phyloP scores from a whole-genome alignment of 2,329 filamentous ascomycete genomes.

The Thielaviopsis euricoi region DNA sequence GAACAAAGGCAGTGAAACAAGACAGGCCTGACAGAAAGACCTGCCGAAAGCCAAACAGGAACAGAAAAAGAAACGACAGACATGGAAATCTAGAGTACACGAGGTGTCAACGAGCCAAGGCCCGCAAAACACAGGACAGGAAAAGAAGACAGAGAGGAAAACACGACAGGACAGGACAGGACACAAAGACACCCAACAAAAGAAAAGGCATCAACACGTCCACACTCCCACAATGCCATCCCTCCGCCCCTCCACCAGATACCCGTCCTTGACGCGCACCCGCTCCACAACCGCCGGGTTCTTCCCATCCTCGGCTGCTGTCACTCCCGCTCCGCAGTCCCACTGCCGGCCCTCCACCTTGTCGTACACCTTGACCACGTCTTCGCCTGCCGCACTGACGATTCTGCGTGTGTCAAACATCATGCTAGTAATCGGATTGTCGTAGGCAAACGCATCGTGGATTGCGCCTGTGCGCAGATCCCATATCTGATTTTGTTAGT shows the following conservation, averaged over 20 bases:
- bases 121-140: neutral
- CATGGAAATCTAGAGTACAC: neutral
- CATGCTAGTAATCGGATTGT: slow-evolving; percentile 83
- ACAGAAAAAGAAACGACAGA: neutral
- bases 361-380: slow-evolving; percentile 95
- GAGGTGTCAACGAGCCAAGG: neutral
- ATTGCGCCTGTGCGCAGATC: slow-evolving; percentile 93
- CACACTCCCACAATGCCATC: slow-evolving; percentile 85
- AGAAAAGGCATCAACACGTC: slow-evolving; percentile 40
- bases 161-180: neutral
- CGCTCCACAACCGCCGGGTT: slow-evolving; percentile 54
- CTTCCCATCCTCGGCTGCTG: slow-evolving; percentile 48
- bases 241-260: slow-evolving; percentile 74
- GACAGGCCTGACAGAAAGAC: neutral
- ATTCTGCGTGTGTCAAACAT: slow-evolving; percentile 91
- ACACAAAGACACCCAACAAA: neutral
- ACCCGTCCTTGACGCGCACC: slow-evolving; percentile 85
- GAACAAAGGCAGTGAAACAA: neutral
- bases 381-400: slow-evolving; percentile 75
- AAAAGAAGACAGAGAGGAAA: neutral
- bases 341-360: slow-evolving; percentile 91
- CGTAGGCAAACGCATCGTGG: slow-evolving; percentile 89
- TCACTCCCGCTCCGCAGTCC: slow-evolving; percentile 80
- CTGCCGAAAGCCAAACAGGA: neutral
- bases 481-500: slow-evolving; percentile 61